A percentile compares a stretch with the other conserved stretches of the same genome.
These are phyloP conservation scores for Aureobasidium sp. DNA, from an alignment of 2,329 filamentous ascomycete species.

Conservation along the genomic window DNA sequence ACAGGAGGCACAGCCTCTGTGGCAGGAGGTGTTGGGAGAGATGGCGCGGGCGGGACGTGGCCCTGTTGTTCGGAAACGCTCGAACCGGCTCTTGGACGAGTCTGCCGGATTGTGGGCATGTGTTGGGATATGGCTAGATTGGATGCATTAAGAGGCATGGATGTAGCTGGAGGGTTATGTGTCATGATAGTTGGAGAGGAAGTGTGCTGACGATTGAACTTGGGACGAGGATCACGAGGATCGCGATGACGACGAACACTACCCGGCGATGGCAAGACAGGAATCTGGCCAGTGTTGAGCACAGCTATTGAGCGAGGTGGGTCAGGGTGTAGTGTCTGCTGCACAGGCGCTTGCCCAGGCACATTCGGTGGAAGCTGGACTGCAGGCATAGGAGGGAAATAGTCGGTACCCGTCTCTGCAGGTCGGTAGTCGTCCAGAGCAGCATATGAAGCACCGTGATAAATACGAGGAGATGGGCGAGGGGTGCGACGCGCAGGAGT, in stretches of 20 bases:
- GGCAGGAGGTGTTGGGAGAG: constrained; percentile 47
- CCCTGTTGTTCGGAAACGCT: constrained; percentile 35
- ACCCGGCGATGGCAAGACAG: constrained; percentile 77
- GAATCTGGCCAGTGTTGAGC: constrained; percentile 69
- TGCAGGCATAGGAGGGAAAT: constrained; percentile 66
- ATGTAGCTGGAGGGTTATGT: constrained; percentile 27
- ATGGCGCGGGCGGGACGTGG: constrained; percentile 37
- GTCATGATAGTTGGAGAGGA: constrained; percentile 66
- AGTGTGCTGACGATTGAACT: constrained; percentile 63
- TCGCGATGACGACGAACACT: constrained; percentile 38
- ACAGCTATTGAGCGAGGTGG: constrained; percentile 66
- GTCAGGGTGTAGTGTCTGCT: constrained; percentile 33
- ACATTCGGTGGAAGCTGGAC: constrained; percentile 32
- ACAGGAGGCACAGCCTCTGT: constrained; percentile 24
- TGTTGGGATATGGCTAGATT: constrained; percentile 34
- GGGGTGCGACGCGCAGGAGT: constrained; percentile 69
- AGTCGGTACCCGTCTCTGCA: constrained; percentile 63
- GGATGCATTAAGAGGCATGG: constrained; percentile 14
- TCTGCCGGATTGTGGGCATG: constrained; percentile 19
- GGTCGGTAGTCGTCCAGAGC: constrained; percentile 55
- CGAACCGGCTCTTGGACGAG: constrained; percentile 30
- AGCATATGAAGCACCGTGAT: constrained; percentile 45
- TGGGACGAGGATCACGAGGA: constrained; percentile 39
- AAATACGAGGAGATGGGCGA: constrained; percentile 63
- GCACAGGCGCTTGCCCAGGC: constrained; percentile 24